Conservation (phyloP, 2,329 filamentous ascomycete species). For the Rhexocercosporidium sp. region DNA sequence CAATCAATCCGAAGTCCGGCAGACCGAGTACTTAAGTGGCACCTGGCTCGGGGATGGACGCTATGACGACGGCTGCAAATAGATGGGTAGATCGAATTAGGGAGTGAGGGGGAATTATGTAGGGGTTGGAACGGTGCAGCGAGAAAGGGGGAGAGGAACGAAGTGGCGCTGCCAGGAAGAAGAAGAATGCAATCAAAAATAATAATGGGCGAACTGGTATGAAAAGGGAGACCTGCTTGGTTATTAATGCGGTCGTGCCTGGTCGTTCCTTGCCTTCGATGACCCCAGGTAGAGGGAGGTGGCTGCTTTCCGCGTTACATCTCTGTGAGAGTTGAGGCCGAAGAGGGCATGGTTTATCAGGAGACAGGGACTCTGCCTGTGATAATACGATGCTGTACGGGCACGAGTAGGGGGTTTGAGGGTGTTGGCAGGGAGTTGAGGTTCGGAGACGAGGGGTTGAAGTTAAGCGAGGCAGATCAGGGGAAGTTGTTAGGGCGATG, state of each 20-base stretch:
- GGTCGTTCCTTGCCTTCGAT: conserved; percentile 10
- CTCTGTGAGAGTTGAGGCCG: conserved; percentile 25
- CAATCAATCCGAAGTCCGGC: conserved; percentile 28
- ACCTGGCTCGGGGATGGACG: conserved; percentile 17
- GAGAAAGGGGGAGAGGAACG: conserved; percentile 13
- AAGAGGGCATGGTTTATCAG: conserved; percentile 21
- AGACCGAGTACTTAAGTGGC: conserved; percentile 35
- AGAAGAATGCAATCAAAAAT: conserved; percentile 31
- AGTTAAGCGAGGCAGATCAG: conserved; percentile 13
- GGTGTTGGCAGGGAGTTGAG: neutral
- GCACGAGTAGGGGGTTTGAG: conserved; percentile 11
- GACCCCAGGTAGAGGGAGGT: conserved; percentile 21
- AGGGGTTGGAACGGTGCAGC: conserved; percentile 22
- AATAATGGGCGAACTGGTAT: conserved; percentile 23
- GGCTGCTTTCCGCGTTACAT: conserved; percentile 31
- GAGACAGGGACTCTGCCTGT: neutral
- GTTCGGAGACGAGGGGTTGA: conserved; percentile 13
- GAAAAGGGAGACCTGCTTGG: conserved; percentile 18
- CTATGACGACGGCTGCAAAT: conserved; percentile 32
- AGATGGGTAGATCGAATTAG: conserved; percentile 21
- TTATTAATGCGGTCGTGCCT: conserved; percentile 27
- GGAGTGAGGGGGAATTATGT: conserved; percentile 14
- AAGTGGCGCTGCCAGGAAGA: conserved; percentile 16
- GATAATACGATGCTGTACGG: conserved; percentile 4
- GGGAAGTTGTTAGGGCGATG: conserved; percentile 6